Evolutionary conservation across 176 grass and related monocot species (phyloP).

Genomic region (Dendrocalamus sinicus): DNA sequence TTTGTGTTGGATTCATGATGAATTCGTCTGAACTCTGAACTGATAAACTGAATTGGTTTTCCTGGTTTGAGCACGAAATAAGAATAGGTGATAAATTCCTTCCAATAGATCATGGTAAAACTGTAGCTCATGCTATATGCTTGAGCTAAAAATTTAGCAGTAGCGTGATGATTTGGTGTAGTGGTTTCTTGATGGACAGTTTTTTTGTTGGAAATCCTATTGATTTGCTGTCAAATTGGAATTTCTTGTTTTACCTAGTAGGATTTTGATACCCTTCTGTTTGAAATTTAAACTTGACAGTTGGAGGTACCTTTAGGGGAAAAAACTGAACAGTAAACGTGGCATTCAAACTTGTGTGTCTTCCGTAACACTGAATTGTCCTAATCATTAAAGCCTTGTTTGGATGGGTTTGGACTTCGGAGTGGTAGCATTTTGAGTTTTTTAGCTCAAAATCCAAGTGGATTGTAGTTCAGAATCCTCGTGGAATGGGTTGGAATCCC

Average conservation of each 20-base stretch:
- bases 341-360: slow-evolving; percentile 16
- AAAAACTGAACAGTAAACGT: not conserved
- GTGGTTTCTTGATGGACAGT: not conserved
- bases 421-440: not conserved
- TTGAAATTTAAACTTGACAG: slow-evolving; percentile 23
- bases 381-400: not conserved
- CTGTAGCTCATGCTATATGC: slow-evolving; percentile 27
- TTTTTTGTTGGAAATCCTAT: not conserved
- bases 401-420: not conserved
- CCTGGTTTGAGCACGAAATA: not conserved
- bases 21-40: slow-evolving; percentile 35
- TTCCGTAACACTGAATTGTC: not conserved
- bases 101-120: slow-evolving; percentile 9
- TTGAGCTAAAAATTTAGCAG: slow-evolving; percentile 25
- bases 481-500: slow-evolving; percentile 1
- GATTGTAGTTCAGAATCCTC: not conserved
- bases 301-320: not conserved
- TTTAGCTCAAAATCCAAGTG: not conserved
- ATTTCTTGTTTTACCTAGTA: not conserved
- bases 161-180: slow-evolving; percentile 14
- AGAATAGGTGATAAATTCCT: not conserved
- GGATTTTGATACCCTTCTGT: not conserved
- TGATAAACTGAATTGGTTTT: slow-evolving; percentile 1
- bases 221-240: not conserved
- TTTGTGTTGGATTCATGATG: slow-evolving; percentile 37